These are phyloP conservation scores for Dicorynia guianensis DNA, from an alignment of 306 rosid species.

Conservation along the genomic window DNA sequence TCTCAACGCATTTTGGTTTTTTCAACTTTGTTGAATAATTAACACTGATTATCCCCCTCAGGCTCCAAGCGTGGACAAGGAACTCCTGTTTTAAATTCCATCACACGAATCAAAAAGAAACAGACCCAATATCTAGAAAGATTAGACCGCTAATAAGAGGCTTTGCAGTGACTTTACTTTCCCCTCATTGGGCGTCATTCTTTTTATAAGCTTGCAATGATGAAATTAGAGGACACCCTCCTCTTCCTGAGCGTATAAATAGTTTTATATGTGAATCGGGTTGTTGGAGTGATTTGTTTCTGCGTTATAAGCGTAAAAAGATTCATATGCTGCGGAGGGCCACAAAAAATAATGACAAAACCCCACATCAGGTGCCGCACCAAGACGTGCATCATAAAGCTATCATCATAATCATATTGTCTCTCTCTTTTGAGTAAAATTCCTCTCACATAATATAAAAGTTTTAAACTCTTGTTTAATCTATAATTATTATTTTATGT, in stretches of 20 bases:
- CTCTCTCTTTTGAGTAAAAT: no score
- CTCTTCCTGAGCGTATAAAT: background rate
- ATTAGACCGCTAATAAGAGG: background rate
- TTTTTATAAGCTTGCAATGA: background rate
- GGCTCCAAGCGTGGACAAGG: no score
- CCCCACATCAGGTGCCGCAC: conserved; percentile 39
- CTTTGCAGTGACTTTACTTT: background rate
- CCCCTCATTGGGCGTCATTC: background rate
- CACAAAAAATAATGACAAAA: conserved; percentile 1
- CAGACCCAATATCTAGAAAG: background rate
- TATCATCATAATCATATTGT: background rate
- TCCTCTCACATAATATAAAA: no score
- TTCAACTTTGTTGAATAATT: background rate
- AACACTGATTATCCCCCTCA: background rate
- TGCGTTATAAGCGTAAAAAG: background rate
- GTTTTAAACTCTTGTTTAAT: no score
- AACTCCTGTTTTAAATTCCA: background rate
- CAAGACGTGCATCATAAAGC: background rate
- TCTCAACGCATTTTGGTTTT: background rate
- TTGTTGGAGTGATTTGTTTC: conserved; percentile 10
- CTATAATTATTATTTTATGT: no score
- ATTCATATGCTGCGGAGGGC: background rate
- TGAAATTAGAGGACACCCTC: background rate
- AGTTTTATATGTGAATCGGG: background rate
- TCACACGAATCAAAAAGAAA: background rate